Evolutionary conservation across 257 asterid genomes (phyloP).

Genomic region (Scutellaria galericulata): DNA sequence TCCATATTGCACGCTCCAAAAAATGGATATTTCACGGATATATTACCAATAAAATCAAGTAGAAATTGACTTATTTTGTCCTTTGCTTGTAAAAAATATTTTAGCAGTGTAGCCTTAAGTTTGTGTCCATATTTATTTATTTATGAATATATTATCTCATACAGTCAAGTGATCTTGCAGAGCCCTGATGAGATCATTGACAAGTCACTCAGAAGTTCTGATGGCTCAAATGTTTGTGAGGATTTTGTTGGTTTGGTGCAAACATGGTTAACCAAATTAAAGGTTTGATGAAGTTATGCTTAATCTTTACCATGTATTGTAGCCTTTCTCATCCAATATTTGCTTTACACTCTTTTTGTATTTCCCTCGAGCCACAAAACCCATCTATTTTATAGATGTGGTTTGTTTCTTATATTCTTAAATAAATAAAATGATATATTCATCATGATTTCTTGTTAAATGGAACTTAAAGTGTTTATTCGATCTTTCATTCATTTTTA

Average conservation of each 20-base stretch:
- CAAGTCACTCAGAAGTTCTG: constrained; percentile 67
- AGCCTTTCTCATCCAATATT: constrained; percentile 5
- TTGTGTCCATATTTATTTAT: background rate
- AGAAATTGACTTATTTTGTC: constrained; percentile 8
- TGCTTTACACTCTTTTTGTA: background rate
- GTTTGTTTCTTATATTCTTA: no score
- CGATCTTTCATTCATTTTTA: constrained; percentile 12
- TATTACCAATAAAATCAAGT: no score
- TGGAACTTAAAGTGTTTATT: constrained; percentile 11
- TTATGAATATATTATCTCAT: constrained; percentile 26
- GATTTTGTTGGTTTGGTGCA: constrained; percentile 84
- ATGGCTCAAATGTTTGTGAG: constrained; percentile 73
- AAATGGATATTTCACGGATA: background rate
- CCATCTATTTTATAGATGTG: background rate
- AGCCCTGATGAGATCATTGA: constrained; percentile 84
- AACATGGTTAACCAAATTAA: constrained; percentile 73
- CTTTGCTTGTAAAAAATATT: background rate
- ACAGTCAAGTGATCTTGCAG: constrained; percentile 53
- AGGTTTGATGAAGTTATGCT: constrained; percentile 53
- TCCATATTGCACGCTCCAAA: no score
- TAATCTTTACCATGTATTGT: constrained; percentile 19
- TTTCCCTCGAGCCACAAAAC: constrained; percentile 13
- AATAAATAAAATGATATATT: constrained; percentile 14
- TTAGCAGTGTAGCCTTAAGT: background rate
- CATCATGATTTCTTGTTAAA: background rate